phyloP scores from a whole-genome alignment of 202 grass and related monocot species.

The Dendrocalamus latiflorus region DNA sequence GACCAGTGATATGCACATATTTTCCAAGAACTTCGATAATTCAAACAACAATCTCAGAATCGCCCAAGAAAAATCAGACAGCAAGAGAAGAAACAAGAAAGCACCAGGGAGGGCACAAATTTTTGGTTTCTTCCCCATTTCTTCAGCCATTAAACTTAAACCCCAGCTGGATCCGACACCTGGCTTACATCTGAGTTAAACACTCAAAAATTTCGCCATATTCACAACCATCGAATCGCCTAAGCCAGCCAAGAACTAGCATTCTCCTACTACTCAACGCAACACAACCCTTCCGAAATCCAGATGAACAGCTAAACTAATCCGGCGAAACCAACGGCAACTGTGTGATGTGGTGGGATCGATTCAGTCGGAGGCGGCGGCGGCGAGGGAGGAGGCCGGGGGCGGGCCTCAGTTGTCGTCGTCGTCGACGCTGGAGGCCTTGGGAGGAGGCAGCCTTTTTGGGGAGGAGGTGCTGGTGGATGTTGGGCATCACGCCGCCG shows the following conservation, averaged over 20 bases:
- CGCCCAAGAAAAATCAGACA: background rate
- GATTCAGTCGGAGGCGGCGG: background rate
- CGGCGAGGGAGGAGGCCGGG: too few relatives aligned
- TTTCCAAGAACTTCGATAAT: too few relatives aligned
- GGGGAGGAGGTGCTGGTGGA: constrained; percentile 70
- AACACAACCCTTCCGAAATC: background rate
- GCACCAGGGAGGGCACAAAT: fast-evolving
- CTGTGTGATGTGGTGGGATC: background rate
- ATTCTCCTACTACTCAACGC: background rate
- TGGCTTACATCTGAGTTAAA: constrained; percentile 16
- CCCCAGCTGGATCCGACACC: background rate
- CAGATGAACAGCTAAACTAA: background rate
- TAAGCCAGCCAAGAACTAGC: background rate
- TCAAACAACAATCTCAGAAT: too few relatives aligned
- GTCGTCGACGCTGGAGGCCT: constrained; percentile 46
- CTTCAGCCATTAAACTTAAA: background rate
- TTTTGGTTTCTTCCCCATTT: background rate
- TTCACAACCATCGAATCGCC: background rate
- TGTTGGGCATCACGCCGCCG: constrained; percentile 78
- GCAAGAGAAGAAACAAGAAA: background rate
- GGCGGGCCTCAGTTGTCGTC: constrained; percentile 28
- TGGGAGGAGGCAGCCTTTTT: constrained; percentile 63
- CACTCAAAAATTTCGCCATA: constrained; percentile 27
- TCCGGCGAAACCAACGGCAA: background rate
- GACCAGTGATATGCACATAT: too few relatives aligned